Evolutionary conservation across 371 early-diverging fungal genomes (phyloP).

Genomic region (Circinella minor): DNA sequence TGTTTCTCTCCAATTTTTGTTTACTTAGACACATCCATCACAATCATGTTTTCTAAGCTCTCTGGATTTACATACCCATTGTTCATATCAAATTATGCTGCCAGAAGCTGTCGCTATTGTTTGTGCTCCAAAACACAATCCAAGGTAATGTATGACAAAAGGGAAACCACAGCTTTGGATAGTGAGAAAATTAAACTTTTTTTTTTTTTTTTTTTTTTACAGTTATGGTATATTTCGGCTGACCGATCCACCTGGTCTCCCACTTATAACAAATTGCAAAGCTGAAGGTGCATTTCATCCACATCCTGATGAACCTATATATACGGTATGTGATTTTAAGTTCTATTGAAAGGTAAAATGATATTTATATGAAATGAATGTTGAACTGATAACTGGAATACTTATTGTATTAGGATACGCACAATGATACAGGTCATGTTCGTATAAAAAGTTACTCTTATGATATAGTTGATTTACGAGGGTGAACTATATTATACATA

Average conservation of each 20-base stretch:
- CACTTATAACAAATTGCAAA: slow-evolving; percentile 76
- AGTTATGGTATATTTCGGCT: slow-evolving; percentile 87
- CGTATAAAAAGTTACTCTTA: slow-evolving; percentile 46
- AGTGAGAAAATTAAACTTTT: neutral
- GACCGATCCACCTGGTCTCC: slow-evolving; percentile 90
- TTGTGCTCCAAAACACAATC: slow-evolving; percentile 77
- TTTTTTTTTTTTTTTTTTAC: slow-evolving; percentile 4
- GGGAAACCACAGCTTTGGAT: neutral
- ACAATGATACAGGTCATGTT: slow-evolving; percentile 50
- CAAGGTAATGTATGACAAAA: slow-evolving; percentile 52
- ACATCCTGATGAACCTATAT: slow-evolving; percentile 71
- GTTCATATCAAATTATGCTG: slow-evolving; percentile 89
- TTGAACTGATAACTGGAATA: too few relatives aligned
- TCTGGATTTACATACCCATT: slow-evolving; percentile 93
- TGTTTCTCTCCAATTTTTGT: neutral
- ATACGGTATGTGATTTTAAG: slow-evolving; percentile 53
- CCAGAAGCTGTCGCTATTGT: slow-evolving; percentile 96
- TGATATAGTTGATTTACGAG: slow-evolving; percentile 59
- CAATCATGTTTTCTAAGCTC: slow-evolving; percentile 94
- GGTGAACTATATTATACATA: slow-evolving; percentile 7
- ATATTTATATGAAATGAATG: too few relatives aligned
- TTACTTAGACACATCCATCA: slow-evolving; percentile 83
- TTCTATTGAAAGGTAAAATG: too few relatives aligned
- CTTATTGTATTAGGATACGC: slow-evolving; percentile 45
- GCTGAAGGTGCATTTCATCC: slow-evolving; percentile 82